phyloP scores from a whole-genome alignment of 2,329 filamentous ascomycete species.

The Xylaria sp. region DNA sequence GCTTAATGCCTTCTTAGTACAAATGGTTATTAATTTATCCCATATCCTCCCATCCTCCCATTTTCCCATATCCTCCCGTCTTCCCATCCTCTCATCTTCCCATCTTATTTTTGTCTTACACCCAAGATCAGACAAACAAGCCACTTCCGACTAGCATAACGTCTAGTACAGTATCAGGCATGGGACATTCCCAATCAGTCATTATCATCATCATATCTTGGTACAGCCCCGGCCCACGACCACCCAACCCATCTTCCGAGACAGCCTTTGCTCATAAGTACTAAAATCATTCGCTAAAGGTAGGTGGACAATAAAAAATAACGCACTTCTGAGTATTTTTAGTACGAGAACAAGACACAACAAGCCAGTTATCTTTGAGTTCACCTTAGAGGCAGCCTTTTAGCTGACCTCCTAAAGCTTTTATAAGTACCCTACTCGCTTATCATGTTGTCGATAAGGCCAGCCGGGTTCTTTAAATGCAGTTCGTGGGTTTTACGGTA shows the following conservation, averaged over 20 bases:
- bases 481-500: background rate
- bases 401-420: conserved; percentile 12
- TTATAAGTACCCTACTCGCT: conserved; percentile 5
- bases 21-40: conserved; percentile 1
- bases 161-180: conserved; percentile 7
- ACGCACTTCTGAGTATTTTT: conserved; percentile 7
- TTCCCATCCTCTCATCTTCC: background rate
- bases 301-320: conserved; percentile 4
- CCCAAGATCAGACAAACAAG: conserved; percentile 12
- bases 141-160: conserved; percentile 7
- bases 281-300: conserved; percentile 2
- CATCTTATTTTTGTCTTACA: conserved; percentile 3
- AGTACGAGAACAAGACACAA: background rate
- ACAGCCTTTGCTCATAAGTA: conserved; percentile 1
- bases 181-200: conserved; percentile 6
- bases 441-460: conserved; percentile 2
- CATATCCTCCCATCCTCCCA: background rate
- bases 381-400: conserved; percentile 11
- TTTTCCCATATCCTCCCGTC: background rate
- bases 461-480: conserved; percentile 1
- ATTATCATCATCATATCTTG: conserved; percentile 11
- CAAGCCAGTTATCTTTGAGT: conserved; percentile 9
- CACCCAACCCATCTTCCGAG: background rate
- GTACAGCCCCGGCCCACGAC: conserved; percentile 2
- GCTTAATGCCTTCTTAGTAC: conserved; percentile 4